A percentile compares a stretch with the other conserved stretches of the same genome.
Evolutionary conservation across 805 yeast genomes (phyloP).

Genomic region (Candida sonorensis): DNA sequence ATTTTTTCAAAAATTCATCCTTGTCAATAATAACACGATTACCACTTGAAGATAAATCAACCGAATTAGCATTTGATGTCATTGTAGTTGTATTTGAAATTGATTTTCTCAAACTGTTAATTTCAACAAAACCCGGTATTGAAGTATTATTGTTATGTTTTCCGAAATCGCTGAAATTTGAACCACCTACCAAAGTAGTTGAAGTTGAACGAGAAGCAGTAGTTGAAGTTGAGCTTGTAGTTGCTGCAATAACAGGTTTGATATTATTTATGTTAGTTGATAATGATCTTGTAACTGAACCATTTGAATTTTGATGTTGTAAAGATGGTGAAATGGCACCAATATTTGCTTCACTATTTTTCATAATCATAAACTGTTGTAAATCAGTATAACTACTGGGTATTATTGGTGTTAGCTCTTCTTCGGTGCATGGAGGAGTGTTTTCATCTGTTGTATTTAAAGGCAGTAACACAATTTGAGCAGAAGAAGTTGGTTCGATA

Average conservation of each 20-base stretch:
- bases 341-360: not conserved
- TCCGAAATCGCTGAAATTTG: too few species aligned
- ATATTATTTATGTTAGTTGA: constrained; percentile 1
- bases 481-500: too few species aligned
- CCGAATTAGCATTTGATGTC: constrained; percentile 3
- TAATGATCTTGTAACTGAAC: constrained; percentile 1
- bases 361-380: constrained; percentile 3
- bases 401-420: constrained; percentile 21
- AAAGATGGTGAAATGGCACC: not conserved
- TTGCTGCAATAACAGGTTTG: too few species aligned
- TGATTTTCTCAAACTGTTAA: constrained; percentile 4
- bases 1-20: too few species aligned
- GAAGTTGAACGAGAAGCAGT: constrained; percentile 13
- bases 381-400: constrained; percentile 9
- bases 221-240: too few species aligned
- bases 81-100: constrained; percentile 6
- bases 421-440: constrained; percentile 23
- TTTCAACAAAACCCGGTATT: too few species aligned
- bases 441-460: constrained; percentile 21
- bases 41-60: constrained; percentile 3
- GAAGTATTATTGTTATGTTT: too few species aligned
- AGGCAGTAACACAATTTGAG: constrained; percentile 18
- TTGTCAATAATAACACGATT: too few species aligned
- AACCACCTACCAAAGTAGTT: constrained; percentile 8
- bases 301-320: not conserved